Base-by-base conservation (phyloP, 23 red algal genomes). In the Gracilaria gracilis region DNA sequence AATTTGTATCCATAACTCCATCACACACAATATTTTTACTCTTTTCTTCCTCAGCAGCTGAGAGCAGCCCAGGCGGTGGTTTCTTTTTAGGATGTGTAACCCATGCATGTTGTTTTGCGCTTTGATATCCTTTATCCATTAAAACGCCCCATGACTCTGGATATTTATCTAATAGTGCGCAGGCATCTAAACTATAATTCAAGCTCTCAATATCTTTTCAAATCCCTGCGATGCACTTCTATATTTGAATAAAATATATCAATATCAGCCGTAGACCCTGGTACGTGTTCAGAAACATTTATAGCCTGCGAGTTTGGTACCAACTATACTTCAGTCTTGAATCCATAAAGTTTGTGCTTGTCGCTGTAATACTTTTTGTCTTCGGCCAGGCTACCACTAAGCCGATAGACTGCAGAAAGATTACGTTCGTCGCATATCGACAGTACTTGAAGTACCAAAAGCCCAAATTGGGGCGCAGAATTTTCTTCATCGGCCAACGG, bases 81-180 rank as follows among this genome's bases (percentile, higher is more conserved):
- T 73, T 69, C 21, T 36, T 36, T 29, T 86, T 86, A 16, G 59
- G 61, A 9, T 20, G 20, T 31, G 71, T 54, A 39, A 40, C 82
- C 31, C 82, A n/a, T 14, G 14, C 34, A 86, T 33, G 31, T 31
- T 86, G 20, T 40, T 0, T 4, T 19, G 82, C 82, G 20, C 61
- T 40, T 54, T 71, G 82, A 73, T 86, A 86, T 37, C 20, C 82
- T 46, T 46, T 86, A 39, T 86, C 82, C 82, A 73, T 49, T 27
- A 86, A 50, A 4, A 86, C 65, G 2, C 4, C 82, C 61, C 61
- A 86, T 17, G 70, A 0, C 51, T 46, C 11, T 31, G 20, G 11
- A 4, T 86, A 73, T 8, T 69, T 0, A 71, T 71, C 65, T 19
- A 16, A 54, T 0, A 69, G n/a, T 54, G 31, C 23, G 13, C 82